Evolutionary conservation across 345 rosid species (phyloP).

Genomic region (Psidium guajava): DNA sequence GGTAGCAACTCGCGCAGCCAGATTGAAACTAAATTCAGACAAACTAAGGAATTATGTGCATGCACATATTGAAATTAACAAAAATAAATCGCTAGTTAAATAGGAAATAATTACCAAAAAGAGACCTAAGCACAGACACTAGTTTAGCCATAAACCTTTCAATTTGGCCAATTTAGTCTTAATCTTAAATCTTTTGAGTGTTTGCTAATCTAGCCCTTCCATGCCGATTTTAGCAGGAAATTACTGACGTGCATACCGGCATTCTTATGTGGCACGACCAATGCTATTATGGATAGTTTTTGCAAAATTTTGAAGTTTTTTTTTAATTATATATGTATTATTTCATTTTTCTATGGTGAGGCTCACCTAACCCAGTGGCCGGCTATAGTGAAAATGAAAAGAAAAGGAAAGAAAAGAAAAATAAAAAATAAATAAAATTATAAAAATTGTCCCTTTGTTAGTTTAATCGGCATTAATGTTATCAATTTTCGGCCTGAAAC

Average conservation of each 20-base stretch:
- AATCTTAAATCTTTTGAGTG: not conserved
- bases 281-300: not conserved
- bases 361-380: not conserved
- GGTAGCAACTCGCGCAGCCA: not conserved
- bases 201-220: rapidly evolving
- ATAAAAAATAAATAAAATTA: not conserved
- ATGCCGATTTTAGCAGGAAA: not conserved
- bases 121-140: rapidly evolving
- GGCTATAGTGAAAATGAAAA: not conserved
- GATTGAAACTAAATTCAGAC: not conserved
- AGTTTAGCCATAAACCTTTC: too few species aligned
- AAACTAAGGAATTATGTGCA: not conserved
- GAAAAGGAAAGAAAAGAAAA: not conserved
- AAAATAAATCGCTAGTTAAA: not conserved
- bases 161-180: not conserved
- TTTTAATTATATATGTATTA: not conserved
- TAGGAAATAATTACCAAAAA: not conserved
- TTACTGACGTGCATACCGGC: rapidly evolving
- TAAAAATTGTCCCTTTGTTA: not conserved
- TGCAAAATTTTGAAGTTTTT: not conserved
- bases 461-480: not conserved
- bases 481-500: rapidly evolving
- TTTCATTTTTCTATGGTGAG: not conserved
- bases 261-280: rapidly evolving
- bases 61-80: not conserved